phyloP scores from a whole-genome alignment of 345 rosid genomes.

The Raphanus raphanistrum region DNA sequence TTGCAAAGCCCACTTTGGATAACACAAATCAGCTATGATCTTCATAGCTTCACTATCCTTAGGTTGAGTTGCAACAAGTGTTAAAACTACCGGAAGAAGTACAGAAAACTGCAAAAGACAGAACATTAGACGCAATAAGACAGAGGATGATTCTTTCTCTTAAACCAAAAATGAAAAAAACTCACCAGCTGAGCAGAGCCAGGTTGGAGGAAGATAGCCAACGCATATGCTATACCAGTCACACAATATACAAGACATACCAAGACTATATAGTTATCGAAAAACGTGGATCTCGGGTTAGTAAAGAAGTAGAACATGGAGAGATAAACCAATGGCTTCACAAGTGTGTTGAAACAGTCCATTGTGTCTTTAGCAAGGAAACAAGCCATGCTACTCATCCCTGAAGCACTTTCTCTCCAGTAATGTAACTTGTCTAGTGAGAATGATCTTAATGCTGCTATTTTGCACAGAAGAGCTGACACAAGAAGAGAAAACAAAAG shows the following conservation, averaged over 20 bases:
- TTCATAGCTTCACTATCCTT: constrained; percentile 41
- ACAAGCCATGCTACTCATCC: constrained; percentile 90
- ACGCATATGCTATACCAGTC: constrained; percentile 81
- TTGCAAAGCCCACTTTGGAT: constrained; percentile 86
- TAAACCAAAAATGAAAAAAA: not conserved
- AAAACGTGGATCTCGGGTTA: constrained; percentile 78
- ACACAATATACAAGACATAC: constrained; percentile 93
- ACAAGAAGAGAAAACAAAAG: constrained; percentile 10
- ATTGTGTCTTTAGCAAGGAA: constrained; percentile 92
- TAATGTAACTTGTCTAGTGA: constrained; percentile 85
- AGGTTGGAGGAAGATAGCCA: constrained; percentile 81
- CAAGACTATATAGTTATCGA: constrained; percentile 74
- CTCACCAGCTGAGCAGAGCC: constrained; percentile 95
- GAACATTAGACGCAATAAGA: not conserved
- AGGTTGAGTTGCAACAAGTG: constrained; percentile 73
- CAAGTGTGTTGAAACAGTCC: constrained; percentile 72
- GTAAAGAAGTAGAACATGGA: constrained; percentile 92
- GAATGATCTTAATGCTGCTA: constrained; percentile 86
- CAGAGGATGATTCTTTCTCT: not conserved
- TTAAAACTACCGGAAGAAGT: constrained; percentile 93
- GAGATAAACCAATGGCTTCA: constrained; percentile 88
- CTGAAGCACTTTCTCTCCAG: constrained; percentile 94
- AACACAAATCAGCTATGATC: constrained; percentile 58
- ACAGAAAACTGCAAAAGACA: constrained; percentile 74
- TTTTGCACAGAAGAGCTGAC: constrained; percentile 91